These are phyloP conservation scores for Colletotrichum eleusines DNA, from an alignment of 2,329 filamentous ascomycete genomes.

Conservation along the genomic window DNA sequence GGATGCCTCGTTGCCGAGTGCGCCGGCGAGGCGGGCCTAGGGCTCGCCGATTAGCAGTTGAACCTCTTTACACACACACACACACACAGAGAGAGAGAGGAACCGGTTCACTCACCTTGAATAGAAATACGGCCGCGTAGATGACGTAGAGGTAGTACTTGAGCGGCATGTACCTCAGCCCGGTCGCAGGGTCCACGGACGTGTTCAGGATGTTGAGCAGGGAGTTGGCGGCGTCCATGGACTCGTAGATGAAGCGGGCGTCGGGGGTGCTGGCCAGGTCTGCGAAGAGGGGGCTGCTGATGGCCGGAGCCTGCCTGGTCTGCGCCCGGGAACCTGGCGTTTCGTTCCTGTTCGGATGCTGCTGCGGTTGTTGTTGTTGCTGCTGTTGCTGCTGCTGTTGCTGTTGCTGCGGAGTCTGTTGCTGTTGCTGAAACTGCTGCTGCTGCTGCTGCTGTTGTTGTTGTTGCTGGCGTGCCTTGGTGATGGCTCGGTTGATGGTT, in stretches of 20 bases:
- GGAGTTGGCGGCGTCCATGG: constrained; percentile 72
- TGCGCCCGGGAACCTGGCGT: constrained; percentile 47
- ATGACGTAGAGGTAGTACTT: constrained; percentile 73
- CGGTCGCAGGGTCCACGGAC: constrained; percentile 68
- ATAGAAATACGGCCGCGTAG: constrained; percentile 74
- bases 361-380: constrained; percentile 45
- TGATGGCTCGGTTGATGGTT: constrained; percentile 65
- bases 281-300: constrained; percentile 51
- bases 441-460: constrained; percentile 5
- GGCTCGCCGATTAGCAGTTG: not conserved
- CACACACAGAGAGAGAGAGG: not conserved
- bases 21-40: constrained; percentile 68
- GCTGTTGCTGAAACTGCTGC: constrained; percentile 5
- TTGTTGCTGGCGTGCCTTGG: constrained; percentile 41
- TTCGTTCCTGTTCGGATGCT: constrained; percentile 48
- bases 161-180: constrained; percentile 73
- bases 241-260: constrained; percentile 75
- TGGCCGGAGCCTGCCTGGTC: not conserved
- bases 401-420: not conserved
- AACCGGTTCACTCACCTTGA: constrained; percentile 61
- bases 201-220: constrained; percentile 71
- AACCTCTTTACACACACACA: not conserved
- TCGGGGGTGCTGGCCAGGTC: constrained; percentile 71
- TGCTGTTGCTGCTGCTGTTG: not conserved
- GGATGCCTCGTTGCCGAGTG: constrained; percentile 67